These are phyloP conservation scores for Rhizopus arrhizus DNA, from an alignment of 371 early-diverging fungal genomes.

Conservation along the genomic window DNA sequence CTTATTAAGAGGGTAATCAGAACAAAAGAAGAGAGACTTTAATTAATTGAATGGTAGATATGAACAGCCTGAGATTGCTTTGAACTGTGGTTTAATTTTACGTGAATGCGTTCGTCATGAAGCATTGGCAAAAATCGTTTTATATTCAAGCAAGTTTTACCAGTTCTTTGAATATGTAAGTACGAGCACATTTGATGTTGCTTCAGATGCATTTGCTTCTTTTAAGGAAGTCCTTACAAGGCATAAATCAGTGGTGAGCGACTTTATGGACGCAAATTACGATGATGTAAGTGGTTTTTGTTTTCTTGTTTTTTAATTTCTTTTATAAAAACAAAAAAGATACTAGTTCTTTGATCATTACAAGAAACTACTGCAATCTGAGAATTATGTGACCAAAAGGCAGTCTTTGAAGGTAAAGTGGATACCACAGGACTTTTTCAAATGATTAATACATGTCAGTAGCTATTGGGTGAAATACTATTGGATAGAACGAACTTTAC, in stretches of 20 bases:
- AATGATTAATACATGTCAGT: background rate
- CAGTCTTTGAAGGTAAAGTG: constrained; percentile 92
- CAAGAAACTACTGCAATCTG: constrained; percentile 79
- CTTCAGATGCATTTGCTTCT: constrained; percentile 96
- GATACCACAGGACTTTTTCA: background rate
- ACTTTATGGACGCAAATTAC: constrained; percentile 87
- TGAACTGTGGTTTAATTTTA: constrained; percentile 96
- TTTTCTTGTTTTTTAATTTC: constrained; percentile 2
- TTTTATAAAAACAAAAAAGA: background rate
- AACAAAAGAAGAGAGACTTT: background rate
- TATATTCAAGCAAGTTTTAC: constrained; percentile 87
- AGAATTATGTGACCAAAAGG: constrained; percentile 96
- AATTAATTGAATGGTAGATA: constrained; percentile 56
- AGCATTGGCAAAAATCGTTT: constrained; percentile 80
- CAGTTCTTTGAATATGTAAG: constrained; percentile 94
- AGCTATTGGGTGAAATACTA: constrained; percentile 95
- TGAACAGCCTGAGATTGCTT: constrained; percentile 92
- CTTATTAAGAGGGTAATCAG: constrained; percentile 77
- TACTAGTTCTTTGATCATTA: constrained; percentile 88
- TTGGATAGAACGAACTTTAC: constrained; percentile 93
- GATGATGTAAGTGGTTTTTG: constrained; percentile 62
- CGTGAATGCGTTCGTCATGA: constrained; percentile 96
- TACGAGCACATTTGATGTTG: constrained; percentile 95
- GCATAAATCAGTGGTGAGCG: constrained; percentile 89
- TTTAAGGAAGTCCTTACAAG: constrained; percentile 96